These are phyloP conservation scores for Sphaerulina populicola DNA, from an alignment of 2,329 filamentous ascomycete genomes.

Conservation along the genomic window DNA sequence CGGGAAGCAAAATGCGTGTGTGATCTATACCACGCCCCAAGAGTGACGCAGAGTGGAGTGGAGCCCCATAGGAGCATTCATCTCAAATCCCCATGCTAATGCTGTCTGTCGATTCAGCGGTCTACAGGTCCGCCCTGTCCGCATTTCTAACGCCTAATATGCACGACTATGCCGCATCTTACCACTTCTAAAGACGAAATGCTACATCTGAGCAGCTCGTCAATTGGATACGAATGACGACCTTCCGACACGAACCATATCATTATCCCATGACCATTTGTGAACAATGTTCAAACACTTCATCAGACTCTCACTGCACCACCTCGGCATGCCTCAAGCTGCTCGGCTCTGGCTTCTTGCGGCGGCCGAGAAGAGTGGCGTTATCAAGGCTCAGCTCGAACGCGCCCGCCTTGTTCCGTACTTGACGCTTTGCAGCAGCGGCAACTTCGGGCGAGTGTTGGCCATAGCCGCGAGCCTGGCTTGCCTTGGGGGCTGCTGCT, in stretches of 20 bases:
- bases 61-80: no score
- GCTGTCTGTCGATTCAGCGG: not conserved
- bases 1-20: no score
- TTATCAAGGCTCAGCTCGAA: conserved; percentile 92
- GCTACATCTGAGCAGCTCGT: not conserved
- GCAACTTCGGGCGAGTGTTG: conserved; percentile 81
- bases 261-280: not conserved
- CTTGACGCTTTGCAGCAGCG: conserved; percentile 72
- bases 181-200: not conserved
- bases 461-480: conserved; percentile 64
- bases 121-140: not conserved
- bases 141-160: not conserved
- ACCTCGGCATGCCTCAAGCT: conserved; percentile 38
- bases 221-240: not conserved
- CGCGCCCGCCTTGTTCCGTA: conserved; percentile 61
- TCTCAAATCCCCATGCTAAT: not conserved
- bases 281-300: not conserved
- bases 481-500: conserved; percentile 42
- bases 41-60: no score
- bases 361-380: conserved; percentile 74
- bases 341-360: conserved; percentile 45
- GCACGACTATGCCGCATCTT: not conserved
- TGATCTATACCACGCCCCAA: no score
- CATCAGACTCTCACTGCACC: conserved; percentile 15
- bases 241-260: not conserved